Base-by-base conservation (phyloP, 1,139 yeast species). In the Candida gigantensis region DNA sequence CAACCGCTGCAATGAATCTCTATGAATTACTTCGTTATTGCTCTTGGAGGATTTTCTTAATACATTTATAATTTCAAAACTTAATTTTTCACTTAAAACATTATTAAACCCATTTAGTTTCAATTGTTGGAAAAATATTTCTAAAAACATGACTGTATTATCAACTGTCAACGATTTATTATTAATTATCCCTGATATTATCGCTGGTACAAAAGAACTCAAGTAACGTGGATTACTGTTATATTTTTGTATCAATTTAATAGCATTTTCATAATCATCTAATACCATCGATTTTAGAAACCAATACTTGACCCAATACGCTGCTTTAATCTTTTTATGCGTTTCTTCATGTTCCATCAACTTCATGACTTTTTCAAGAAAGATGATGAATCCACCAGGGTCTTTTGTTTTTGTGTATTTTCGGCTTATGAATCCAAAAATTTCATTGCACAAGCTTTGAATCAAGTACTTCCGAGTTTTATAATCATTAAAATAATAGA, bases 121-220 rank as follows among this genome's bases (percentile, higher is more conserved):
- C 30, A 58, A 41, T 21, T 41, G 44, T 3, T 34, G 24, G 20
- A 58, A 44, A 37, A 64, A 61, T 6, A 35, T 26, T n/a, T 49
- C 49, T 23, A 62, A 47, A 6, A 48, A 31, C 7, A 39, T 38
- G n/a, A 63, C 33, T 34, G 48, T 51, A 9, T 50, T 49, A 24
- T 46, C 44, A 5, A 47, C 40, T 2, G 37, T 36, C 25, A 59
- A 43, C 3, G 28, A 40, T 5, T 35, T 30, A 10, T 57, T 45
- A 6, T 46, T 39, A 6, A 65, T 37, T 2, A 65, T 50, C 3
- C 69, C 72, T 13, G 55, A 46, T 36, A 60, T 53, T 12, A 53
- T 47, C 4, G 55, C 54, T 10, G 49, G 42, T 43, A 58, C 43
- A 15, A 52, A 39, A 23, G 45, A 43, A 3, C 50, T 41, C 16